phyloP scores from a whole-genome alignment of 2,329 filamentous ascomycete genomes.

The Chaetothyriales sp. region DNA sequence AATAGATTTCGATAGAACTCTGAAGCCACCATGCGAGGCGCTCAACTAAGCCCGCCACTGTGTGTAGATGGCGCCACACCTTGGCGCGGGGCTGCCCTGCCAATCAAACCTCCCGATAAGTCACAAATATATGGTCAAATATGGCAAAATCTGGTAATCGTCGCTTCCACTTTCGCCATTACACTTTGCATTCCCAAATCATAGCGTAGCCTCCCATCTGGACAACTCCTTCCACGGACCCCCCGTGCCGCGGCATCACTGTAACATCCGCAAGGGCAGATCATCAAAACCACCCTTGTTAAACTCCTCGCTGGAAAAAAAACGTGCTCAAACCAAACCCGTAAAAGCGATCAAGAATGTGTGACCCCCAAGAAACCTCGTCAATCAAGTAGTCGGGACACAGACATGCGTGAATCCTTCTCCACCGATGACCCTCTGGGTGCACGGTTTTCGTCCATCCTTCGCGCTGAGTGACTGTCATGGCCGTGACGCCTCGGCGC shows the following conservation, averaged over 20 bases:
- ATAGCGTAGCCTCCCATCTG: neutral
- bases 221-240: neutral
- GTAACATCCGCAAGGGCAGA: neutral
- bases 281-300: neutral
- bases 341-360: neutral
- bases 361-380: neutral
- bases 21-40: neutral
- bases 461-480: neutral
- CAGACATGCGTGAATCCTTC: constrained; percentile 10
- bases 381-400: constrained; percentile 10
- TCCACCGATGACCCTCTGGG: neutral
- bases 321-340: neutral
- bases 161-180: neutral
- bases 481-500: neutral
- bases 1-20: neutral
- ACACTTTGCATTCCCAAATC: neutral
- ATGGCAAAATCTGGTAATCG: neutral
- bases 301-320: neutral
- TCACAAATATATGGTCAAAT: neutral
- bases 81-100: neutral
- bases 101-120: neutral
- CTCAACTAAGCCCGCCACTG: neutral
- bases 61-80: neutral
- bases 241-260: no score
- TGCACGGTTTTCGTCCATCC: neutral